Evolutionary conservation across 2,329 filamentous ascomycete species (phyloP).

Genomic region (Fonsecaea multimorphosa): DNA sequence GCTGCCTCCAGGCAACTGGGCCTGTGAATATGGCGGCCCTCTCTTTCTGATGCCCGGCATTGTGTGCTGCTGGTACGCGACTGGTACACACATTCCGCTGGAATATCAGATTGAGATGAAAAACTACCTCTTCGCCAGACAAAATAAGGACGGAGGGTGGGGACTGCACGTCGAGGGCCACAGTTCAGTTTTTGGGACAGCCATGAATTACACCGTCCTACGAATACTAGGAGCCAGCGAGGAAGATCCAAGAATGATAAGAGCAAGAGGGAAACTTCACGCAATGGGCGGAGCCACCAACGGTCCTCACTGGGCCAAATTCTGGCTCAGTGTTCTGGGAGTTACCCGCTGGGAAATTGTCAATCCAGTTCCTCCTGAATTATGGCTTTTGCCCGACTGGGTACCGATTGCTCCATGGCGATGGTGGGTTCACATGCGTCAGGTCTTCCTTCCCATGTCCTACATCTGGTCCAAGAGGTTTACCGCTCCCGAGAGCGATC

Average conservation of each 20-base stretch:
- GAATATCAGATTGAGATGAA: constrained; percentile 86
- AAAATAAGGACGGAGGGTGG: constrained; percentile 94
- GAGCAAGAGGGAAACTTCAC: constrained; percentile 81
- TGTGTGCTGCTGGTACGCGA: constrained; percentile 85
- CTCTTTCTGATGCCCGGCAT: constrained; percentile 93
- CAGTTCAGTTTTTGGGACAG: constrained; percentile 87
- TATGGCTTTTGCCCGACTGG: constrained; percentile 94
- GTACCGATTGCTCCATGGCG: constrained; percentile 86
- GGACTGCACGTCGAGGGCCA: constrained; percentile 93
- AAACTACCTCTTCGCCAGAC: constrained; percentile 85
- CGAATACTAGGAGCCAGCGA: constrained; percentile 81
- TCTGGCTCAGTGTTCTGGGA: constrained; percentile 86
- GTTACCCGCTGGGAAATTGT: constrained; percentile 89
- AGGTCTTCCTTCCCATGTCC: constrained; percentile 92
- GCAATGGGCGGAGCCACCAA: constrained; percentile 83
- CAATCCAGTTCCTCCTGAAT: constrained; percentile 89
- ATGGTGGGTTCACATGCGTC: constrained; percentile 99
- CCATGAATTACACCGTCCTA: constrained; percentile 83
- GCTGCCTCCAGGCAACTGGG: constrained; percentile 89
- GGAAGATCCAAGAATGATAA: constrained; percentile 83
- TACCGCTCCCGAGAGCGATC: constrained; percentile 74
- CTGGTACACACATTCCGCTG: constrained; percentile 81
- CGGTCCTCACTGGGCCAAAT: constrained; percentile 94
- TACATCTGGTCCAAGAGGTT: constrained; percentile 86
- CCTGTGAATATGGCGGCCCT: constrained; percentile 94